These are phyloP conservation scores for Daedaleopsis nitida DNA, from an alignment of 768 basidiomycete genomes.

Conservation along the genomic window DNA sequence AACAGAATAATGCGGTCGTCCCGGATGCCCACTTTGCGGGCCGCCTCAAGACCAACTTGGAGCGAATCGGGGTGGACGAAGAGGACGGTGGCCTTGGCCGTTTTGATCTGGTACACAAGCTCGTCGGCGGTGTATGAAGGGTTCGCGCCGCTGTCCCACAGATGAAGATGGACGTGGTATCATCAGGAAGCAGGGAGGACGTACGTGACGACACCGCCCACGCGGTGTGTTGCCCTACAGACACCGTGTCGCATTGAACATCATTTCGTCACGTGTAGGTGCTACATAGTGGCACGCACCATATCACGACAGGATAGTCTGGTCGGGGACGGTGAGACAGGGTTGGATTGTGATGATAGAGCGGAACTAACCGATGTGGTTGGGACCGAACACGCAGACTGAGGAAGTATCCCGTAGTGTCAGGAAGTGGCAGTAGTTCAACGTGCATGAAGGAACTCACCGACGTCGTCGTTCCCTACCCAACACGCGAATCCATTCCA, in stretches of 20 bases:
- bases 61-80: conserved; percentile 28
- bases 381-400: conserved; percentile 66
- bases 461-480: conserved; percentile 51
- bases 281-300: conserved; percentile 23
- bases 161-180: not conserved
- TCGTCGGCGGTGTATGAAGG: conserved; percentile 34
- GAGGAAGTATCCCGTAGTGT: not conserved
- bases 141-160: conserved; percentile 28
- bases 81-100: conserved; percentile 26
- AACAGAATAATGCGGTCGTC: conserved; percentile 26
- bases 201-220: conserved; percentile 60
- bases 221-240: conserved; percentile 49
- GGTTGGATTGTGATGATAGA: not conserved
- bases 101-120: conserved; percentile 31
- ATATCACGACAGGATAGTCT: conserved; percentile 30
- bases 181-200: conserved; percentile 23
- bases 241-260: not conserved
- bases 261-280: no score
- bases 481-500: not conserved
- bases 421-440: no score
- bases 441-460: conserved; percentile 34
- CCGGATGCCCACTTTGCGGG: conserved; percentile 24
- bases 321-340: not conserved
- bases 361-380: conserved; percentile 49
- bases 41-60: conserved; percentile 25